Conservation (phyloP, 208 protist species). For the Kentomonas sorsogonicus region DNA sequence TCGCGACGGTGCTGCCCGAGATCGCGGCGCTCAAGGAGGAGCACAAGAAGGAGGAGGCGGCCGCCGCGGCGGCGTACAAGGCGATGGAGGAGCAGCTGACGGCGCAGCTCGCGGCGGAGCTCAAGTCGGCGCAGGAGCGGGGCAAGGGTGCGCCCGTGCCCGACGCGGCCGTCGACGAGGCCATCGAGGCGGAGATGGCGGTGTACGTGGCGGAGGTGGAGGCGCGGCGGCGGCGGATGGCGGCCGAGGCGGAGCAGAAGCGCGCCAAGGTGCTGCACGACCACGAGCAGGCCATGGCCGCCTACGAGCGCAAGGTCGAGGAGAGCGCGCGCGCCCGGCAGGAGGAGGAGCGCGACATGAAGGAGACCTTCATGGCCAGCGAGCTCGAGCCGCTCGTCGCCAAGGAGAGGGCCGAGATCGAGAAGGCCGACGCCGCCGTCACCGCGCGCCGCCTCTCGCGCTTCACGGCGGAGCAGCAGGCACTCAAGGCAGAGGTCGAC, state of each 20-base stretch:
- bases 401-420: conserved; percentile 27
- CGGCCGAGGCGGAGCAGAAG: conserved; percentile 42
- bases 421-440: conserved; percentile 20
- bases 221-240: conserved; percentile 31
- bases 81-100: conserved; percentile 34
- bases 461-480: conserved; percentile 45
- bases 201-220: conserved; percentile 39
- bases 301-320: conserved; percentile 34
- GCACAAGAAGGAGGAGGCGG: conserved; percentile 20
- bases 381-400: conserved; percentile 22
- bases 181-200: conserved; percentile 43
- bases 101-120: conserved; percentile 26
- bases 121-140: conserved; percentile 17
- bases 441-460: conserved; percentile 18
- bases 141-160: conserved; percentile 17
- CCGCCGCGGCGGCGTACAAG: conserved; percentile 23
- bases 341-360: conserved; percentile 27
- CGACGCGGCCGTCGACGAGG: conserved; percentile 33
- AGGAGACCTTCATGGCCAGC: conserved; percentile 37
- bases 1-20: background rate
- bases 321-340: conserved; percentile 21
- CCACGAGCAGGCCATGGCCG: conserved; percentile 29
- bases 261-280: conserved; percentile 31
- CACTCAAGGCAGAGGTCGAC: conserved; percentile 44
- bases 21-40: conserved; percentile 24